These are phyloP conservation scores for Suhomyces kunorum DNA, from an alignment of 1,139 yeast species.

Conservation along the genomic window DNA sequence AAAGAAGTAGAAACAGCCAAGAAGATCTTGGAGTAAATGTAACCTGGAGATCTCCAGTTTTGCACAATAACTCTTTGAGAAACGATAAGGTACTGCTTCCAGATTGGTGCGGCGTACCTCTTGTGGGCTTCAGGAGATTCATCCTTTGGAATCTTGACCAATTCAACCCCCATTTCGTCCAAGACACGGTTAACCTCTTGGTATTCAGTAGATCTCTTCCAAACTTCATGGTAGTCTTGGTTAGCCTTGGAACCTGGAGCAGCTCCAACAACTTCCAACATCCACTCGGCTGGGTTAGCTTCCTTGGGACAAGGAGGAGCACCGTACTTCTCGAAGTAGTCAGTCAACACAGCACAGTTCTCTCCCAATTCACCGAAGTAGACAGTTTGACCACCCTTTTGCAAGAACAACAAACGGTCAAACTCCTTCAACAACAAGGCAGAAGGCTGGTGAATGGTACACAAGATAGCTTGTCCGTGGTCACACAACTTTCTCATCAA, in stretches of 20 bases:
- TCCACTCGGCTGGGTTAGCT: conserved; percentile 61
- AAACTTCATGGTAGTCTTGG: conserved; percentile 36
- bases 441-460: conserved; percentile 48
- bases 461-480: conserved; percentile 45
- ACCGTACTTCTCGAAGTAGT: conserved; percentile 61
- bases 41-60: conserved; percentile 75
- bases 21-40: conserved; percentile 65
- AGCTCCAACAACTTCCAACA: conserved; percentile 52
- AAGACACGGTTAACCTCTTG: conserved; percentile 26
- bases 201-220: conserved; percentile 35
- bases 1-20: conserved; percentile 53
- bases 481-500: conserved; percentile 45
- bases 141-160: conserved; percentile 29
- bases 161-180: conserved; percentile 30
- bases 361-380: conserved; percentile 80
- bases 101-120: conserved; percentile 48
- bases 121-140: conserved; percentile 25
- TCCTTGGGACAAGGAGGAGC: conserved; percentile 43
- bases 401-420: conserved; percentile 56
- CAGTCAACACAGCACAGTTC: conserved; percentile 48
- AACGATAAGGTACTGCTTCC: conserved; percentile 53
- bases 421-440: conserved; percentile 59
- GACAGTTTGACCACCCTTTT: conserved; percentile 64
- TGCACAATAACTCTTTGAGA: conserved; percentile 59
- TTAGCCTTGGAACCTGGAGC: conserved; percentile 38